Evolutionary conservation across 1,284 basidiomycete genomes (phyloP), one percentile per base, ranked within the genome.

Genomic region (Peniophora sp.): DNA sequence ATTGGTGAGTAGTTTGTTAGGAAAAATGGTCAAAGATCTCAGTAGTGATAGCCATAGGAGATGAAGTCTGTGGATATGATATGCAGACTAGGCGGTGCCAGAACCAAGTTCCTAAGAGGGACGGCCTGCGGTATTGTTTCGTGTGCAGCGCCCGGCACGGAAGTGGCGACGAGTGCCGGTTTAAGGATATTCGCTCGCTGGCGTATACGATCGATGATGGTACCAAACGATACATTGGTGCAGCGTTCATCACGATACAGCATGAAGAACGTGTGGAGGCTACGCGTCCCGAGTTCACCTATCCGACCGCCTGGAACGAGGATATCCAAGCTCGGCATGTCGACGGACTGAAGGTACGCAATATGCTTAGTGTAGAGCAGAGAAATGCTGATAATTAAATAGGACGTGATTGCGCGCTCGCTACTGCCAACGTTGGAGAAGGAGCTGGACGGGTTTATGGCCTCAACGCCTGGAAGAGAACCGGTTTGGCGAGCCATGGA

Each of bases 141-240:
- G 83, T 84, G 3, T 88, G 85, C 27, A 32, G 27, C 63, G 87
- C 81, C 14, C 80, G 85, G 44, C 79, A 85, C 15, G 87, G 84
- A 83, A 84, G 83, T 2, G 85, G 85, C 42, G 85, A 88, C 62
- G 86, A 83, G 0, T 88, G 85, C 60, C 78, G 85, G 32, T 88
- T 88, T 65, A 85, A 87, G 62, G 76, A 78, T 24, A 83, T 88
- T 52, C 77, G 85, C 20, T 82, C 78, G 59, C 81, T 88, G 62
- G 67, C 83, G 55, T 79, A 82, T 56, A 77, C 84, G 54, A 55
- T 64, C 24, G 69, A 78, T 37, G 67, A 74, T 48, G 71, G 73
- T 23, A 74, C 85, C 37, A 69, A 77, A 48, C 81, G 78, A 18
- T 20, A 5, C n/a, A 41, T 15, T 15, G 37, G n/a, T 15, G 37